Evolutionary conservation across 1,284 basidiomycete genomes (phyloP).

Genomic region (Cutaneotrichosporon cyanovorans): DNA sequence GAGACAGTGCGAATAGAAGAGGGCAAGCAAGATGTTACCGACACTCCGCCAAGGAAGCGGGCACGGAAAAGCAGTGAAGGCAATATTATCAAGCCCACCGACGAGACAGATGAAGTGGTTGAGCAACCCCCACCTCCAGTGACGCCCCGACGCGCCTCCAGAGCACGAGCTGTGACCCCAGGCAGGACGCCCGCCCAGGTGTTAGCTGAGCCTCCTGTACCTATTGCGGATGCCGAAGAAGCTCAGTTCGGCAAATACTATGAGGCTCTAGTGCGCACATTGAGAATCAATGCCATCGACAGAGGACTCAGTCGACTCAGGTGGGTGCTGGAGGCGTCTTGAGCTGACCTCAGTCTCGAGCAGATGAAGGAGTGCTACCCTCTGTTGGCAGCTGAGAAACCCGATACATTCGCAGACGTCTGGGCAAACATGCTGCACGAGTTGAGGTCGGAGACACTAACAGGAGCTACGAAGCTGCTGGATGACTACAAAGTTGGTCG

Average conservation of each 20-base stretch:
- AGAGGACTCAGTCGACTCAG: constrained; percentile 39
- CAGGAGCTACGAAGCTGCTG: constrained; percentile 25
- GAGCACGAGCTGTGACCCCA: not conserved
- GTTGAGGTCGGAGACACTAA: constrained; percentile 28
- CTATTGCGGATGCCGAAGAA: constrained; percentile 17
- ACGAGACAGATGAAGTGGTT: too few relatives aligned
- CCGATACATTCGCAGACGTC: constrained; percentile 25
- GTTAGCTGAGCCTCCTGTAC: constrained; percentile 17
- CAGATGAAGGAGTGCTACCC: constrained; percentile 37
- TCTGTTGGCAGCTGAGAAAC: constrained; percentile 21
- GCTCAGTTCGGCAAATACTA: constrained; percentile 38
- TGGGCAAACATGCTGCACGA: constrained; percentile 22
- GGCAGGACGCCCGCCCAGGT: constrained; percentile 13
- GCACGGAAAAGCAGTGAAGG: too few relatives aligned
- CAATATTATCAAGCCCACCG: too few relatives aligned
- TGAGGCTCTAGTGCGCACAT: constrained; percentile 30
- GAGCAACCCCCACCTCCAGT: too few relatives aligned
- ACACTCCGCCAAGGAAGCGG: too few relatives aligned
- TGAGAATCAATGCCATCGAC: constrained; percentile 35
- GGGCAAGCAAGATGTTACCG: too few relatives aligned
- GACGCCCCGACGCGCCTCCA: too few relatives aligned
- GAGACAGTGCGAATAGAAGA: too few relatives aligned
- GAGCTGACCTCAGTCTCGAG: constrained; percentile 19
- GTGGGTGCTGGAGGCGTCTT: constrained; percentile 24
- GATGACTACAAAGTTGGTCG: constrained; percentile 31